These are phyloP conservation scores for Calonectria ilicicola DNA, from an alignment of 2,329 filamentous ascomycete genomes.

Conservation along the genomic window DNA sequence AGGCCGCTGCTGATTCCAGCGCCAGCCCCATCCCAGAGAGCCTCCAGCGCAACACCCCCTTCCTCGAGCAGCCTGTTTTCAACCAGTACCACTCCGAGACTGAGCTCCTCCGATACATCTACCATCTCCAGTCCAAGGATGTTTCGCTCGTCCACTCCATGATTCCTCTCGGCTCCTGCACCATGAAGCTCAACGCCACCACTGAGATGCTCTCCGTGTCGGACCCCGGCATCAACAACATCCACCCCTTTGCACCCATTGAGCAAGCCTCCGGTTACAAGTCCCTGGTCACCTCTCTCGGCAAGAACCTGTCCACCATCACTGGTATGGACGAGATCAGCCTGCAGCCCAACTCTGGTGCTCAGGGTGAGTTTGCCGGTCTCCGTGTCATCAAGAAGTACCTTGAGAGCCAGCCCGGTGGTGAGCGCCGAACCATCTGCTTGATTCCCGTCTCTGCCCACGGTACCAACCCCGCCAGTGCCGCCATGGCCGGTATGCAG, in stretches of 20 bases:
- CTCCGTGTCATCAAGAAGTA: slow-evolving; percentile 89
- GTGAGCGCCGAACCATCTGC: slow-evolving; percentile 86
- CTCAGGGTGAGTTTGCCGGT: slow-evolving; percentile 94
- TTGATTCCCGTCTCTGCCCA: slow-evolving; percentile 95
- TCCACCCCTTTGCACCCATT: slow-evolving; percentile 84
- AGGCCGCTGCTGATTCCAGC: slow-evolving; percentile 40
- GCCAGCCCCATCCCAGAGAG: slow-evolving; percentile 62
- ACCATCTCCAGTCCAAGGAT: slow-evolving; percentile 93
- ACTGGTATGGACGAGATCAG: slow-evolving; percentile 91
- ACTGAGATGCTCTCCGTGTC: slow-evolving; percentile 88
- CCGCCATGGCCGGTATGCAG: slow-evolving; percentile 95
- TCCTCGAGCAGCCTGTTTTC: slow-evolving; percentile 91
- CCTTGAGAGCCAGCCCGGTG: slow-evolving; percentile 66
- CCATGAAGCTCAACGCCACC: slow-evolving; percentile 97
- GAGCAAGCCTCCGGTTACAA: slow-evolving; percentile 77
- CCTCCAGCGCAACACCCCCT: slow-evolving; percentile 79
- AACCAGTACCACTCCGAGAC: slow-evolving; percentile 96
- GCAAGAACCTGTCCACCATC: slow-evolving; percentile 81
- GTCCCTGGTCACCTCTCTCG: slow-evolving; percentile 77
- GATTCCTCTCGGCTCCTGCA: slow-evolving; percentile 97
- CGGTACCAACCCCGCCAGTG: slow-evolving; percentile 95
- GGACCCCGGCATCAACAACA: slow-evolving; percentile 58
- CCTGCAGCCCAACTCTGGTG: slow-evolving; percentile 94
- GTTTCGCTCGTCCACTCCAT: slow-evolving; percentile 95
- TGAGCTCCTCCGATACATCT: slow-evolving; percentile 91